Base-by-base conservation (phyloP, 371 early-diverging fungal genomes). In the Mortierella sp. region DNA sequence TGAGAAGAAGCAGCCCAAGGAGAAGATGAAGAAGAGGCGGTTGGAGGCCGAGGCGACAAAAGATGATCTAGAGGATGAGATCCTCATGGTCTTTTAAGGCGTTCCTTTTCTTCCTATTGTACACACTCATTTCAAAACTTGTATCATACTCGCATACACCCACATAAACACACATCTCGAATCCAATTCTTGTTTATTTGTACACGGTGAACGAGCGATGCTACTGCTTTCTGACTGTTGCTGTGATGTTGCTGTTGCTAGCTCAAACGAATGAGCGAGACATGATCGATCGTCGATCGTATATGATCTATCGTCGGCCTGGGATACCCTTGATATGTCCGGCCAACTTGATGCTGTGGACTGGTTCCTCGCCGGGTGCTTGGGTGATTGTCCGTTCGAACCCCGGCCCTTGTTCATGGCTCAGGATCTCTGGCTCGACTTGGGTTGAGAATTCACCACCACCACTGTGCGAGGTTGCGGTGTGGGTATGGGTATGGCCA, bases 271-370 rank as follows among this genome's bases (percentile, higher is more conserved):
- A n/a, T n/a, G n/a, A n/a, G n/a, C n/a, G n/a, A n/a, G n/a, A n/a
- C n/a, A n/a, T n/a, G n/a, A n/a, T n/a, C n/a, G n/a, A n/a, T n/a
- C n/a, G n/a, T n/a, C n/a, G n/a, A n/a, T n/a, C n/a, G n/a, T n/a
- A n/a, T 22, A 14, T n/a, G 8, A 6, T 58, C 26, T 43, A 64
- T 34, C 68, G 71, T 63, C 73, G 61, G 13, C 73, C 64, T 48
- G 79, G 79, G 13, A 78, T 65, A 29, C 79, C 79, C 22, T 73
- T 78, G 79, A 78, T 66, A 41, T 78, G 79, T 10, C 79, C 79
- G 19, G 73, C 65, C n/a, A 78, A 58, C 14, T 73, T 37, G 58
- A 78, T 78, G 24, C 66, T 73, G 41, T 78, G 73, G 45, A 78
- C 70, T 22, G 79, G 73, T 43, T 78, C 79, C 6, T 66, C 73